Percentiles rank a stretch among this genome's conserved stretches.
phyloP scores from a whole-genome alignment of 768 basidiomycete genomes.

The Hirschioporus abietinus region DNA sequence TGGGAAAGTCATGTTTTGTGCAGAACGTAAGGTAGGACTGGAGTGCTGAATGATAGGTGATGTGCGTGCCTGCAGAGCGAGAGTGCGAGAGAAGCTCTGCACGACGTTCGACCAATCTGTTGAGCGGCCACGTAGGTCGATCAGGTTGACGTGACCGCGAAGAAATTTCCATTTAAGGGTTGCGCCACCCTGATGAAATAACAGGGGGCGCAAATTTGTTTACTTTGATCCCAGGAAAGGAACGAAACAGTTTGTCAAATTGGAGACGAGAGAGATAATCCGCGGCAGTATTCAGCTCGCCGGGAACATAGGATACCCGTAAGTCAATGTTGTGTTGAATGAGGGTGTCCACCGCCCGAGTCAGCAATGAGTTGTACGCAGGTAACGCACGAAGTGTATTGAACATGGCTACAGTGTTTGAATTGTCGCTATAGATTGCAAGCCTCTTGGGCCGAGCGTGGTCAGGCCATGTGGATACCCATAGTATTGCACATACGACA shows the following conservation, averaged over 20 bases:
- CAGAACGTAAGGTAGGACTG: conserved; percentile 35
- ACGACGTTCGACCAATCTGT: not conserved
- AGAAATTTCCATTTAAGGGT: not conserved
- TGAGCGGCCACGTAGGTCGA: not conserved
- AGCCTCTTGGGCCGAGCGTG: conserved; percentile 12
- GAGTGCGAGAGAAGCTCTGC: not conserved
- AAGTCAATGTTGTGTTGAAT: conserved; percentile 14
- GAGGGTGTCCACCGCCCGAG: conserved; percentile 16
- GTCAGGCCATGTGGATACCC: not conserved
- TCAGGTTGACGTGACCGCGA: not conserved
- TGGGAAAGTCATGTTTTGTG: conserved; percentile 24
- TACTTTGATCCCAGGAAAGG: not conserved
- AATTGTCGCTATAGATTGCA: conserved; percentile 25
- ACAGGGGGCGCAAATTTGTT: not conserved
- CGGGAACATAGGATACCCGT: conserved; percentile 20
- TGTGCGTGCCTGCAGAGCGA: not conserved
- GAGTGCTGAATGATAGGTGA: conserved; percentile 20
- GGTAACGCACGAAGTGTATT: conserved; percentile 19
- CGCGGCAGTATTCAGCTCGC: conserved; percentile 19
- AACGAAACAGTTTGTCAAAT: not conserved
- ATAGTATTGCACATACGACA: conserved; percentile 2
- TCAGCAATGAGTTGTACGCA: conserved; percentile 23
- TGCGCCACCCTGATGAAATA: not conserved
- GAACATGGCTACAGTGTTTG: conserved; percentile 31
- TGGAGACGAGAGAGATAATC: conserved; percentile 15